These are phyloP conservation scores for Potentilla sterilis DNA, from an alignment of 306 rosid species.

Conservation along the genomic window DNA sequence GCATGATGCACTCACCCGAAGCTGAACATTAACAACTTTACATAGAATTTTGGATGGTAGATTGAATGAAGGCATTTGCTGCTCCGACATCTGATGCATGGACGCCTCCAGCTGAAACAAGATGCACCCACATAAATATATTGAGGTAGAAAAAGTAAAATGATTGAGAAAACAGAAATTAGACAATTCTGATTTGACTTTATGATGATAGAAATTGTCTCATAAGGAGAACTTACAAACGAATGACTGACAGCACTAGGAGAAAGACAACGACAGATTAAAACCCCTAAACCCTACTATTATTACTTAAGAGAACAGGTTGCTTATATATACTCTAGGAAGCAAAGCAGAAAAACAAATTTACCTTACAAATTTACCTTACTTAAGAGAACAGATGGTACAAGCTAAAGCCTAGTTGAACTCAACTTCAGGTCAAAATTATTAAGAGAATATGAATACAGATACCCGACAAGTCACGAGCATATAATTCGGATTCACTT, in stretches of 20 bases:
- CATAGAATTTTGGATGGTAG: slow-evolving; percentile 87
- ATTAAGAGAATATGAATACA: not conserved
- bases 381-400: no score
- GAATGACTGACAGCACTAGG: not conserved
- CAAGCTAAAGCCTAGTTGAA: not conserved
- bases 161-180: slow-evolving; percentile 2
- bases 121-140: slow-evolving; percentile 2
- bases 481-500: not conserved
- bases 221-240: not conserved
- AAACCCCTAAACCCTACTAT: not conserved
- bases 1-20: slow-evolving; percentile 57
- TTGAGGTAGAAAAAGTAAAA: not conserved
- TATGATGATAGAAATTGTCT: not conserved
- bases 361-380: not conserved
- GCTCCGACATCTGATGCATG: slow-evolving; percentile 93
- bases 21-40: slow-evolving; percentile 84
- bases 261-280: not conserved
- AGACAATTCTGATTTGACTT: not conserved
- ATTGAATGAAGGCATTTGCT: slow-evolving; percentile 93
- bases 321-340: not conserved
- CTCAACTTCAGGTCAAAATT: not conserved
- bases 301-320: not conserved
- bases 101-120: slow-evolving; percentile 86
- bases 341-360: not conserved
- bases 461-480: not conserved